Evolutionary conservation across 768 basidiomycete genomes (phyloP).

Genomic region (Porpolomopsis calyptriformis): DNA sequence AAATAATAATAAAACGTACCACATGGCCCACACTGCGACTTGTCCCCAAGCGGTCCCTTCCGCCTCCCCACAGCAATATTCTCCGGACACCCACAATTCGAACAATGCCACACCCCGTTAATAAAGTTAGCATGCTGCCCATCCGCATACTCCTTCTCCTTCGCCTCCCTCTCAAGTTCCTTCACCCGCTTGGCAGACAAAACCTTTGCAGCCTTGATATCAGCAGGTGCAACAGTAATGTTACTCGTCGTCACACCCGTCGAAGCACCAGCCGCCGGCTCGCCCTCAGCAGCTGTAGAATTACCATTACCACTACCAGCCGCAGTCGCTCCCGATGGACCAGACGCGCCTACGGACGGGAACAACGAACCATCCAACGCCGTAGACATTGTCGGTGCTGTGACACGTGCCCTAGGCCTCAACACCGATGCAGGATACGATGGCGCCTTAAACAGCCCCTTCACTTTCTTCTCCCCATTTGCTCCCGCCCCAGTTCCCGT

Average conservation of each 20-base stretch:
- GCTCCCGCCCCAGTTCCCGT: too few species aligned
- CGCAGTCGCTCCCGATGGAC: constrained; percentile 41
- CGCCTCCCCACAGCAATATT: constrained; percentile 74
- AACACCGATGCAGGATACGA: constrained; percentile 43
- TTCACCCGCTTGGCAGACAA: constrained; percentile 54
- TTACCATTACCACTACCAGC: too few species aligned
- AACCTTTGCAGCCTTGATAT: constrained; percentile 36
- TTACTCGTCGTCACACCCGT: background rate
- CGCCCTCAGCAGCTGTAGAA: background rate
- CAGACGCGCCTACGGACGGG: constrained; percentile 50
- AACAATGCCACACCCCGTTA: constrained; percentile 88
- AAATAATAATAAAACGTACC: constrained; percentile 41
- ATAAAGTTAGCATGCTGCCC: constrained; percentile 75
- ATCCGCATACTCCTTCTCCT: constrained; percentile 73
- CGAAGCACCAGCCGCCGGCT: background rate
- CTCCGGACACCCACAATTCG: constrained; percentile 89
- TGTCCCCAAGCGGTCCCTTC: constrained; percentile 84
- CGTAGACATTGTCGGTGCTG: constrained; percentile 54
- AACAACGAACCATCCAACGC: constrained; percentile 52
- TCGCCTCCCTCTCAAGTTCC: constrained; percentile 73
- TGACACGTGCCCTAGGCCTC: constrained; percentile 48
- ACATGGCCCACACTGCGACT: constrained; percentile 86
- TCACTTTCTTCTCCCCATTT: constrained; percentile 62
- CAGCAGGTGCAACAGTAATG: constrained; percentile 26
- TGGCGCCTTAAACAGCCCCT: constrained; percentile 67